These are phyloP conservation scores for Trypanosoma avium DNA, from an alignment of 208 protist genomes.

Conservation along the genomic window DNA sequence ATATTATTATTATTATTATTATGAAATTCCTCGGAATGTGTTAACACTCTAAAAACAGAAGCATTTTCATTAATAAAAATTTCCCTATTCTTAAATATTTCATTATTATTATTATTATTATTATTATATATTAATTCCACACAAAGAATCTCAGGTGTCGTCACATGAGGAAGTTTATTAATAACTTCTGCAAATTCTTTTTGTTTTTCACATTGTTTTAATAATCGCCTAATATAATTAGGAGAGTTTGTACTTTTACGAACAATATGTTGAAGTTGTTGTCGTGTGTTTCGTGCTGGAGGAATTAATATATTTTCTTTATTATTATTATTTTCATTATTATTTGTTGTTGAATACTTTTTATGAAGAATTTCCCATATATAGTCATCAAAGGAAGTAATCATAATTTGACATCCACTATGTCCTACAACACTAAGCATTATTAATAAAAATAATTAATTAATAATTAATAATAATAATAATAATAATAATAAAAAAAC, in stretches of 20 bases:
- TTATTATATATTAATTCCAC: not conserved
- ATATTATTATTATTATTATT: not conserved
- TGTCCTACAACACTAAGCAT: not conserved
- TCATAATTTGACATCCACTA: not conserved
- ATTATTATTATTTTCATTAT: not conserved
- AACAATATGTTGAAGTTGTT: not conserved
- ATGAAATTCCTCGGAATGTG: not conserved
- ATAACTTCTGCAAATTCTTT: not conserved
- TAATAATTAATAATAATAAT: too few relatives aligned
- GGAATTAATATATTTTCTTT: not conserved
- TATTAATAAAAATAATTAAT: too few relatives aligned
- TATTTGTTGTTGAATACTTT: not conserved
- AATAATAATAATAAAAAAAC: too few relatives aligned
- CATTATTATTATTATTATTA: not conserved
- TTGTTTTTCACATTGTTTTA: not conserved
- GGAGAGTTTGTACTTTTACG: not conserved
- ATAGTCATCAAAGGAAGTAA: not conserved
- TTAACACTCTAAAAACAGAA: not conserved
- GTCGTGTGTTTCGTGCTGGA: not conserved
- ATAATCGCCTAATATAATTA: not conserved
- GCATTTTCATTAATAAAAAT: not conserved
- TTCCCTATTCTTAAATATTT: not conserved
- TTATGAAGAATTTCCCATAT: not conserved
- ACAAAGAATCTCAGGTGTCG: slow-evolving; percentile 1
- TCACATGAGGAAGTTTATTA: not conserved